Evolutionary conservation across 2,329 filamentous ascomycete species (phyloP).

Genomic region (Penicillium freii): DNA sequence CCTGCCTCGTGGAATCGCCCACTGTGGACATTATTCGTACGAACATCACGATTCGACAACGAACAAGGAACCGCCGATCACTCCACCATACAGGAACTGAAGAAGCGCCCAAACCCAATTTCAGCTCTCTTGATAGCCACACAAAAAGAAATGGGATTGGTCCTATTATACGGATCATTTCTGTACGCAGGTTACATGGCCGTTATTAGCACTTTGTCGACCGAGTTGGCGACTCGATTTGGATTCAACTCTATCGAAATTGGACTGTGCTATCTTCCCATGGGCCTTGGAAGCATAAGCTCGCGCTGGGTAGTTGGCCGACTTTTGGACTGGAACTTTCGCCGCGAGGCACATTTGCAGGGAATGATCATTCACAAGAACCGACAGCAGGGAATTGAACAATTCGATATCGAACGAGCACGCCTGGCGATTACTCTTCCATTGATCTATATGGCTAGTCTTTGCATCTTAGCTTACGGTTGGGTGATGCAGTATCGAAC

Average conservation of each 20-base stretch:
- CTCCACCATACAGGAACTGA: constrained; percentile 13
- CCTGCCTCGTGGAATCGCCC: constrained; percentile 27
- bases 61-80: background rate
- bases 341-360: constrained; percentile 54
- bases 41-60: background rate
- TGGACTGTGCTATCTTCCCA: constrained; percentile 25
- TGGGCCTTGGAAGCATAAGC: constrained; percentile 26
- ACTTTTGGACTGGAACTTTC: constrained; percentile 71
- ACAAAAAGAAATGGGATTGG: constrained; percentile 34
- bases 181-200: constrained; percentile 49
- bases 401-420: constrained; percentile 52
- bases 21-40: constrained; percentile 8
- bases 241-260: constrained; percentile 25
- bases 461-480: constrained; percentile 36
- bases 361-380: constrained; percentile 43
- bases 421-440: constrained; percentile 36
- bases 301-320: constrained; percentile 26
- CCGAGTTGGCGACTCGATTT: constrained; percentile 35
- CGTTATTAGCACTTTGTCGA: constrained; percentile 45
- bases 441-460: constrained; percentile 26
- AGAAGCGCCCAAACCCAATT: constrained; percentile 20
- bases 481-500: constrained; percentile 39
- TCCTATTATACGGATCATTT: constrained; percentile 36
- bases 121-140: constrained; percentile 31
- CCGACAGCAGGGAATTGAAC: constrained; percentile 52